A percentile compares a stretch with the other conserved stretches of the same genome.
Evolutionary conservation across 768 basidiomycete genomes (phyloP).

Genomic region (Daedaleopsis nitida): DNA sequence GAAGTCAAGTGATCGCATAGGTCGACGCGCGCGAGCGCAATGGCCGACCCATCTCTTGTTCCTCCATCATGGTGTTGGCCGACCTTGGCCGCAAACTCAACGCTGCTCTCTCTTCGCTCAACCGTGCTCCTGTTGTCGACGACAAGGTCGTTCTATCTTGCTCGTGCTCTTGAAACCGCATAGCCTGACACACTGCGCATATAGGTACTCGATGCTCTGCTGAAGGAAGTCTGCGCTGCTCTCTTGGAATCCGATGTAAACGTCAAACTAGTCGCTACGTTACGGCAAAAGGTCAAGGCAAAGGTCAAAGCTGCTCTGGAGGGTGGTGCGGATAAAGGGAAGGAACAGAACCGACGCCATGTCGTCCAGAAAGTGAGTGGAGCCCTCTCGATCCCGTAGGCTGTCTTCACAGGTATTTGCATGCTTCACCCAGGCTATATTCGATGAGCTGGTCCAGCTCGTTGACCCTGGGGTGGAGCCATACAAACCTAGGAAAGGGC

Average conservation of each 20-base stretch:
- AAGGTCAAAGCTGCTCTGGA: constrained; percentile 87
- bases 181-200: too few relatives aligned
- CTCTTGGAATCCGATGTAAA: constrained; percentile 97
- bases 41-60: constrained; percentile 1
- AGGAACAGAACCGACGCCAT: constrained; percentile 81
- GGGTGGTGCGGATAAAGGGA: constrained; percentile 65
- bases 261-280: constrained; percentile 88
- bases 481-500: constrained; percentile 95
- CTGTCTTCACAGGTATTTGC: not conserved
- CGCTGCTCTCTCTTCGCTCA: constrained; percentile 88
- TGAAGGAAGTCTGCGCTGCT: constrained; percentile 95
- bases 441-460: constrained; percentile 92
- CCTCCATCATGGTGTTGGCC: constrained; percentile 81
- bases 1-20: constrained; percentile 17
- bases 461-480: constrained; percentile 96
- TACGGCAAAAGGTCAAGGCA: constrained; percentile 87
- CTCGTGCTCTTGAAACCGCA: not conserved
- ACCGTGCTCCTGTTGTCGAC: constrained; percentile 83
- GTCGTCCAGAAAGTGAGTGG: constrained; percentile 83
- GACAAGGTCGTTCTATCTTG: constrained; percentile 66
- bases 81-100: constrained; percentile 95
- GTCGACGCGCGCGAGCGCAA: not conserved
- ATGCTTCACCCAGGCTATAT: constrained; percentile 68
- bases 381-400: not conserved
- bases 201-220: constrained; percentile 88